Evolutionary conservation across 2,329 filamentous ascomycete species (phyloP).

Genomic region (Hymenoscyphus repandus): DNA sequence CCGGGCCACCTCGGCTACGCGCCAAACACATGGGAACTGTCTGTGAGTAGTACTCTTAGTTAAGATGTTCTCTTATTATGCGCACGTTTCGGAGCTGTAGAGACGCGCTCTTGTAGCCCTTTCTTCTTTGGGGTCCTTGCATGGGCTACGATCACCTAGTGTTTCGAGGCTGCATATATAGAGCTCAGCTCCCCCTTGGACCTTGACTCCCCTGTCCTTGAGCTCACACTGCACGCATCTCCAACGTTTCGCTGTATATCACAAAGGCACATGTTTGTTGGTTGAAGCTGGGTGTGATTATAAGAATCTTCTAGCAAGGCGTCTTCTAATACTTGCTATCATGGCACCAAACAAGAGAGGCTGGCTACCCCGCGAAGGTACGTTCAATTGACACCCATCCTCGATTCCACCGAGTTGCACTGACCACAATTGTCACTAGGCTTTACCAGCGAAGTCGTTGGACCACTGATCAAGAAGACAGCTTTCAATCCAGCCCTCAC

Average conservation of each 20-base stretch:
- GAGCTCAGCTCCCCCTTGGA: not conserved
- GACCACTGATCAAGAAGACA: constrained; percentile 52
- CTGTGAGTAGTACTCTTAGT: not conserved
- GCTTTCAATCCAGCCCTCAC: constrained; percentile 60
- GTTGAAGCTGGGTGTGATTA: too few species aligned
- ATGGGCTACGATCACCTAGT: too few species aligned
- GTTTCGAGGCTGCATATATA: too few species aligned
- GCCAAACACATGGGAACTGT: not conserved
- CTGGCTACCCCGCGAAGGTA: constrained; percentile 47
- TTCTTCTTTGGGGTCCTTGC: too few species aligned
- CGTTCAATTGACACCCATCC: not conserved
- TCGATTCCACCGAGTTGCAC: not conserved
- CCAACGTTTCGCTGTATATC: not conserved
- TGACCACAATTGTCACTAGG: constrained; percentile 27
- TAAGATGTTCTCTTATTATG: not conserved
- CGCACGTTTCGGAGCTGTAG: too few species aligned
- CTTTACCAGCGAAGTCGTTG: constrained; percentile 55
- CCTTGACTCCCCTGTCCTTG: not conserved
- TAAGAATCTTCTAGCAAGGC: not conserved
- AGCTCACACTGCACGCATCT: not conserved
- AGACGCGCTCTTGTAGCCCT: too few species aligned
- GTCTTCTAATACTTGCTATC: not conserved
- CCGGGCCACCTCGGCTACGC: not conserved
- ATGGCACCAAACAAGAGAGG: constrained; percentile 43
- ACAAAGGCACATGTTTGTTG: too few species aligned